Evolutionary conservation across 768 basidiomycete genomes (phyloP).

Genomic region (Termitomyces sp.): DNA sequence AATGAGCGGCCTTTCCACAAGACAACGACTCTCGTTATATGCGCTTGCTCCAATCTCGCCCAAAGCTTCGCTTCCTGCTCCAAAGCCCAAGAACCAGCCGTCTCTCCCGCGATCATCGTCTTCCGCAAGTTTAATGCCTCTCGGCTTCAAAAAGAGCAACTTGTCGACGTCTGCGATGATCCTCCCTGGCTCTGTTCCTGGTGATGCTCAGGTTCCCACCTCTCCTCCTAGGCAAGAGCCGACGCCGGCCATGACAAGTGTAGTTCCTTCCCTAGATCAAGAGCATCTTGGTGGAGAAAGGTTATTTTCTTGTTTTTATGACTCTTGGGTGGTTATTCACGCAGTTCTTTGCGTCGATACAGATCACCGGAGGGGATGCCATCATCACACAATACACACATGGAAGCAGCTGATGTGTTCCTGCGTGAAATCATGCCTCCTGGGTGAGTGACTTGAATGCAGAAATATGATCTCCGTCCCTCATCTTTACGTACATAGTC

Average conservation of each 20-base stretch:
- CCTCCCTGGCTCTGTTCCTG: background rate
- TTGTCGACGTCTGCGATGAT: conserved; percentile 7
- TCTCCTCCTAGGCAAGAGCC: background rate
- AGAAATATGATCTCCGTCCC: background rate
- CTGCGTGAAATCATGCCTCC: conserved; percentile 15
- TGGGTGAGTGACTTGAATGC: conserved; percentile 7
- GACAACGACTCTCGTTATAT: conserved; percentile 39
- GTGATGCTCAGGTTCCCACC: background rate
- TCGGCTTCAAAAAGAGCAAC: conserved; percentile 40
- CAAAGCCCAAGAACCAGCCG: conserved; percentile 7
- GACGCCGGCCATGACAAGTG: too few species aligned
- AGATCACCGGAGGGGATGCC: background rate
- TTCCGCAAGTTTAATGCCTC: conserved; percentile 15
- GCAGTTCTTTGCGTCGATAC: background rate
- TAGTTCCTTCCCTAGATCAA: background rate
- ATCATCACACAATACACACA: background rate
- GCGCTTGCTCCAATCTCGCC: conserved; percentile 31
- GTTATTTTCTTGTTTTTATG: background rate
- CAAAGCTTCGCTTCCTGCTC: conserved; percentile 20
- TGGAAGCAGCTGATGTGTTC: conserved; percentile 8
- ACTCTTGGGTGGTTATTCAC: background rate
- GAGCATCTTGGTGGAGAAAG: background rate
- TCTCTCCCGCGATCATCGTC: background rate
- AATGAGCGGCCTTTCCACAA: conserved; percentile 40
- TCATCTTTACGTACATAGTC: conserved; percentile 14